Base-by-base conservation (phyloP, 495 filamentous ascomycete genomes). In the Emericellopsis terricola region DNA sequence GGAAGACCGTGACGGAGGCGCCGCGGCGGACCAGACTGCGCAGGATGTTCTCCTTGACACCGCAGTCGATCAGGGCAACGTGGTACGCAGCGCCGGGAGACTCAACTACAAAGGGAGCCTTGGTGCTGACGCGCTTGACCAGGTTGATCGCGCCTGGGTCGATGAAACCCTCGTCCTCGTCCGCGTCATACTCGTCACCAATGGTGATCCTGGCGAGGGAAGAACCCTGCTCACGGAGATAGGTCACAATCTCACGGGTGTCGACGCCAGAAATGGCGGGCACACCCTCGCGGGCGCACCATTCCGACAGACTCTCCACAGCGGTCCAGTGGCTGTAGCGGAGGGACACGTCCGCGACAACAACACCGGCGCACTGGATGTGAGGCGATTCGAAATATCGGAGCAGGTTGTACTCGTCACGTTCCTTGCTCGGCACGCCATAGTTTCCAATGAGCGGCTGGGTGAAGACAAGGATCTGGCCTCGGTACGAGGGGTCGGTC, bases 401-500 rank as follows among this genome's bases (percentile, higher is more conserved):
- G 47, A 89, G 60, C 36, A 91, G 65, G 41, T 79, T 80, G 55
- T 71, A 70, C 51, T 77, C 55, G 50, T 91, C 83, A 32, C 83
- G 73, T 47, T 67, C 68, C 20, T 63, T 67, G 10, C 80, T 83
- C 2, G 84, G 85, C 2, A 93, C 84, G 45, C 89, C 89, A 50
- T 99, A 99, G 64, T 99, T 99, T 43, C 89, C 89, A 54, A 99
- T 94, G 41, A 99, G 62, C n/a, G 89, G 89, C 52, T 92, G 83
- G 36, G 89, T 99, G 67, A 99, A 94, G 48, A 96, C 87, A 46
- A 94, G 64, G 38, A 96, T 96, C 62, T 99, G 91, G 29, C 91
- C 91, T 44, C 91, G 85, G 67, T 99, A 99, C 19, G 89, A 96
- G 26, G 89, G 91, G 48, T 96, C 91, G 49, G 89, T 96, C 72